Evolutionary conservation across 2,329 filamentous ascomycete genomes (phyloP).

Genomic region (Fusarium burgessii): DNA sequence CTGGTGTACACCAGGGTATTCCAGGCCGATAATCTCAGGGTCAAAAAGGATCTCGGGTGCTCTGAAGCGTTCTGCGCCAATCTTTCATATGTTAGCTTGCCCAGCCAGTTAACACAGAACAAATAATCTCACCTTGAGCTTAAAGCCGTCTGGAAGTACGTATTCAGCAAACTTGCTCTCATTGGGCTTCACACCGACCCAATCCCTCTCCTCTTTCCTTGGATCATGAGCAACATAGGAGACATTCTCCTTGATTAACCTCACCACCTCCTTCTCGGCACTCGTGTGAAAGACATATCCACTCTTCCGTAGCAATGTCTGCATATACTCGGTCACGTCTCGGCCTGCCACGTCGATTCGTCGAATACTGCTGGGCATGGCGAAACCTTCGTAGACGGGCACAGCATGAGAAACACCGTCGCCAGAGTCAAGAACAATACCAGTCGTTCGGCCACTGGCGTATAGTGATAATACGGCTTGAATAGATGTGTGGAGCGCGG

Average conservation of each 20-base stretch:
- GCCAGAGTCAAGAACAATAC: constrained; percentile 93
- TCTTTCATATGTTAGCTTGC: constrained; percentile 59
- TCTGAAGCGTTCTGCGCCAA: constrained; percentile 93
- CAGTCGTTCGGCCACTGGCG: constrained; percentile 94
- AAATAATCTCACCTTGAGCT: constrained; percentile 78
- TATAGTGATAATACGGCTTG: constrained; percentile 97
- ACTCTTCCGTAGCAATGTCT: constrained; percentile 88
- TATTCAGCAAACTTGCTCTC: constrained; percentile 87
- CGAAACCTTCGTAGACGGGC: constrained; percentile 97
- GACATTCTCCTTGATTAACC: constrained; percentile 94
- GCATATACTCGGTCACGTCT: constrained; percentile 96
- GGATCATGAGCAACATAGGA: constrained; percentile 93
- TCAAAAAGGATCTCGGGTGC: constrained; percentile 98
- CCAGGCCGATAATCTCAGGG: constrained; percentile 91
- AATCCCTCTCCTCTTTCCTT: constrained; percentile 95
- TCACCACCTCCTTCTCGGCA: constrained; percentile 98
- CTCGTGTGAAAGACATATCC: constrained; percentile 97
- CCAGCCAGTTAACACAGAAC: too few relatives aligned
- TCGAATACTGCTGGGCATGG: constrained; percentile 94
- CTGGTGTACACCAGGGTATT: constrained; percentile 97
- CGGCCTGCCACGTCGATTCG: constrained; percentile 95
- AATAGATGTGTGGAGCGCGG: constrained; percentile 94
- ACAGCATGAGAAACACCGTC: constrained; percentile 98
- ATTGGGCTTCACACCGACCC: constrained; percentile 82
- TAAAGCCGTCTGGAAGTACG: constrained; percentile 89